Evolutionary conservation across 306 rosid genomes (phyloP), one percentile per base, ranked within the genome.

Genomic region (Vigna unguiculata): DNA sequence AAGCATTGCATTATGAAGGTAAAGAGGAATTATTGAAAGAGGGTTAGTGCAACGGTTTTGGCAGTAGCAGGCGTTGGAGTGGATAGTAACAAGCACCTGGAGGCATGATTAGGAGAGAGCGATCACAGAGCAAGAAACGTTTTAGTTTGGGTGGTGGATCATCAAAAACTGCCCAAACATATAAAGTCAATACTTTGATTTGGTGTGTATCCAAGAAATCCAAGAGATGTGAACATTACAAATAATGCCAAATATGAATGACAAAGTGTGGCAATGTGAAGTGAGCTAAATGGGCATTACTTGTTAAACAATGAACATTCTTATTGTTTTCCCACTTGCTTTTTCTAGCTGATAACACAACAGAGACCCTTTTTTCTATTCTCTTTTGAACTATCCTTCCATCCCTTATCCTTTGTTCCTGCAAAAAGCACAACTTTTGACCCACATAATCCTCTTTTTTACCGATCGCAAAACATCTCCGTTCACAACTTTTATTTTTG

Each of bases 281-380:
- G 63, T 63, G 75, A 47, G 19, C 3, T 38, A 34, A 34, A 36
- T 48, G 58, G 49, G 22, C 71, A 32, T 72, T 75, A 43, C 53
- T 61, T 55, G 20, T 46, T 25, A 80, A 52, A 36, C 49, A 38
- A 38, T 9, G 20, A 67, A 86, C 84, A 83, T 83, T 88, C 84
- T 78, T 65, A 38, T 78, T 82, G 83, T 78, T 82, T 86, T 86
- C 83, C 60, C 84, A 83, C 82, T 76, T 80, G 77, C 88, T 83
- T 89, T 86, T 83, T 66, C 54, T 7, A 30, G 65, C 36, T 69
- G 86, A 84, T 51, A 53, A 48, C 40, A 53, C 57, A 76, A 64
- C 25, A 16, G 55, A 45, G 80, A 46, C 21, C 69, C 69, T 68
- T 80, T 79, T 81, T 81, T 47, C 71, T 5, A 8, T 61, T 58